These are phyloP conservation scores for Cyberlindnera xylosilytica DNA, from an alignment of 805 yeast genomes.

Conservation along the genomic window DNA sequence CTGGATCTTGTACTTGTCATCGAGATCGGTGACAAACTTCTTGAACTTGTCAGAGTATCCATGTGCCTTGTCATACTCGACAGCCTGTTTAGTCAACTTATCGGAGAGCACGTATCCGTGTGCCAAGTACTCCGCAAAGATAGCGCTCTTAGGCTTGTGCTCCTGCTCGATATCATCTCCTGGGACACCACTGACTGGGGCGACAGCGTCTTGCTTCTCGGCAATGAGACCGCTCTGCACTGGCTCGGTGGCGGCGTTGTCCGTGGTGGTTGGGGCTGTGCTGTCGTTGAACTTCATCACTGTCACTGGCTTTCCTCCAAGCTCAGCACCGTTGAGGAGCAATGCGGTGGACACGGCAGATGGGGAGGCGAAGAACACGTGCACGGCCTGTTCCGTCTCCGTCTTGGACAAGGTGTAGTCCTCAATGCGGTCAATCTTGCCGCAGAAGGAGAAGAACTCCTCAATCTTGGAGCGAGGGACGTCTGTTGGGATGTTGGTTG, in stretches of 20 bases:
- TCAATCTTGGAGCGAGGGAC: slow-evolving; percentile 49
- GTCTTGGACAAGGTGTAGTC: slow-evolving; percentile 11
- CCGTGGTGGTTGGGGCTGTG: slow-evolving; percentile 10
- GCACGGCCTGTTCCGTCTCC: slow-evolving; percentile 23
- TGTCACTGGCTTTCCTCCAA: slow-evolving; percentile 53
- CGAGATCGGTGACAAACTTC: slow-evolving; percentile 51
- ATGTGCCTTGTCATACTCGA: slow-evolving; percentile 60
- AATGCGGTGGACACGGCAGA: slow-evolving; percentile 71
- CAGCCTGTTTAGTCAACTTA: slow-evolving; percentile 54
- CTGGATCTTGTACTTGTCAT: slow-evolving; percentile 57
- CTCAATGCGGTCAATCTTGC: slow-evolving; percentile 39
- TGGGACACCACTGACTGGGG: slow-evolving; percentile 11
- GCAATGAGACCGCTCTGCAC: slow-evolving; percentile 9
- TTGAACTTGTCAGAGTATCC: slow-evolving; percentile 59
- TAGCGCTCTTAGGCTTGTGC: slow-evolving; percentile 70
- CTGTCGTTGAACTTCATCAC: slow-evolving; percentile 34
- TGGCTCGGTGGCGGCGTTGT: slow-evolving; percentile 17
- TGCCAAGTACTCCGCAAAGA: slow-evolving; percentile 71
- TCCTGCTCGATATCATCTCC: slow-evolving; percentile 60
- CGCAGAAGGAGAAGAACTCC: slow-evolving; percentile 77
- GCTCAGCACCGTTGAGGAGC: slow-evolving; percentile 68
- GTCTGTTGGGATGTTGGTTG: slow-evolving; percentile 50
- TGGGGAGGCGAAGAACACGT: slow-evolving; percentile 51
- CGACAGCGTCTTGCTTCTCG: slow-evolving; percentile 6
- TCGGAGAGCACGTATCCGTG: slow-evolving; percentile 73